Evolutionary conservation across 305 asterid species (phyloP), one percentile per base, ranked within the genome.

Genomic region (Solanum hybrid): DNA sequence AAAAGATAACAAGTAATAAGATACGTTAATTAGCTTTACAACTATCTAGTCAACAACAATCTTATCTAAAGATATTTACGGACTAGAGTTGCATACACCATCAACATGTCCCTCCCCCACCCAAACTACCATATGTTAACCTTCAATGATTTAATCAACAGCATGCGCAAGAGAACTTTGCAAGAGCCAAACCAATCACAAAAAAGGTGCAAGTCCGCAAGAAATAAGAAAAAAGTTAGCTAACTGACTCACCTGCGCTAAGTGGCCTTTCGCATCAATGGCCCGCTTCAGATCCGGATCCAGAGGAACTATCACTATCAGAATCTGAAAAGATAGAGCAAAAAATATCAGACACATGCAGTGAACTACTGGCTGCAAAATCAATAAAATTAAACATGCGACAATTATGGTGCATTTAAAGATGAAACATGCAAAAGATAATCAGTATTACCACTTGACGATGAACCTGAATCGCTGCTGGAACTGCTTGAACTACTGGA

Each of bases 401-500:
- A 51, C 40, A 84, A 84, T 31, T 31, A 19, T 31, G 31, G 75
- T 51, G 31, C 87, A 51, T 11, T 60, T 17, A 56, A 84, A 84
- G 73, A 84, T 29, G 73, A 82, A 29, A 56, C 40, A 84, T 86
- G 75, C 35, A 89, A 45, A 87, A 89, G 40, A 26, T 4, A 78
- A 11, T 76, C 29, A 29, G 26, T 60, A 66, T 89, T 91, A 95
- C 97, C 97, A 78, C 95, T 93, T 26, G 96, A 94, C 79, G 94
- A 91, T 27, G 97, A 94, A 81, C 94, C 99, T 7, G 98, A 95
- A 90, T 94, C 94, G 84, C 93, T 91, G 90, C 98, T 95, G 82
- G 97, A 95, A 90, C 95, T 93, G 91, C 96, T 93, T 8, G 97
- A 92, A 89, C 97, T 95, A 91, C 96, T 94, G 88, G 96, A 95